Conservation (phyloP, 2,329 filamentous ascomycete genomes). For the Cladosporium sp. region DNA sequence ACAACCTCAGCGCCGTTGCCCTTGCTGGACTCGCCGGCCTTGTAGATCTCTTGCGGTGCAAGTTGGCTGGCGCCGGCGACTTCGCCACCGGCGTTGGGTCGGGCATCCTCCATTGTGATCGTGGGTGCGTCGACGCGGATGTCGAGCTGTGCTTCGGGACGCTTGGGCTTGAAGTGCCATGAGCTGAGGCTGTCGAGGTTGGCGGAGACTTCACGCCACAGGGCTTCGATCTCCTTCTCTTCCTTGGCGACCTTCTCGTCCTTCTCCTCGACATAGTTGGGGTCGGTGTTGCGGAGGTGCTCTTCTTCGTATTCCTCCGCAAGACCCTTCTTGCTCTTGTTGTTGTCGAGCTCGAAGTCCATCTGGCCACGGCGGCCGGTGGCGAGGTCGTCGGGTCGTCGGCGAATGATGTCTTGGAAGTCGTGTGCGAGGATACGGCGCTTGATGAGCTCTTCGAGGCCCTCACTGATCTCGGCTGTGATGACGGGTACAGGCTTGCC, state of each 20-base stretch:
- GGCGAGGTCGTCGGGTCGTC: constrained; percentile 73
- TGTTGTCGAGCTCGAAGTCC: constrained; percentile 76
- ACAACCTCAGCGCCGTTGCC: constrained; percentile 69
- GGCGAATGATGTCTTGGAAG: constrained; percentile 86
- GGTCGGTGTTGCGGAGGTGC: constrained; percentile 75
- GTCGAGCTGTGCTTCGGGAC: constrained; percentile 75
- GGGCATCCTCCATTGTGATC: constrained; percentile 91
- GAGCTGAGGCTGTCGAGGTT: constrained; percentile 88
- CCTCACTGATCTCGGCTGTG: constrained; percentile 85
- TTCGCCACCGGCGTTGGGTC: constrained; percentile 78
- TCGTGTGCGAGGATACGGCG: constrained; percentile 84
- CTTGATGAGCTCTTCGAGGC: constrained; percentile 92
- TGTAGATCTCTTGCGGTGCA: constrained; percentile 93
- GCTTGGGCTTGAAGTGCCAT: constrained; percentile 94
- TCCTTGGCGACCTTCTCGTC: constrained; percentile 76
- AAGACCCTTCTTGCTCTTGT: constrained; percentile 81
- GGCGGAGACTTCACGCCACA: constrained; percentile 80
- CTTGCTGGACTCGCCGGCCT: constrained; percentile 64
- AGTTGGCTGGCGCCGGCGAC: constrained; percentile 71
- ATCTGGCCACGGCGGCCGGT: constrained; percentile 68
- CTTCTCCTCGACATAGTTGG: constrained; percentile 76
- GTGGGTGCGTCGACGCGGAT: constrained; percentile 90
- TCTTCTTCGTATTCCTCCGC: constrained; percentile 95
- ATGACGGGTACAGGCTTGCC: constrained; percentile 95
- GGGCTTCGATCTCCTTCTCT: constrained; percentile 75